These are phyloP conservation scores for Talaromyces ruber DNA, from an alignment of 495 filamentous ascomycete species.

Conservation along the genomic window DNA sequence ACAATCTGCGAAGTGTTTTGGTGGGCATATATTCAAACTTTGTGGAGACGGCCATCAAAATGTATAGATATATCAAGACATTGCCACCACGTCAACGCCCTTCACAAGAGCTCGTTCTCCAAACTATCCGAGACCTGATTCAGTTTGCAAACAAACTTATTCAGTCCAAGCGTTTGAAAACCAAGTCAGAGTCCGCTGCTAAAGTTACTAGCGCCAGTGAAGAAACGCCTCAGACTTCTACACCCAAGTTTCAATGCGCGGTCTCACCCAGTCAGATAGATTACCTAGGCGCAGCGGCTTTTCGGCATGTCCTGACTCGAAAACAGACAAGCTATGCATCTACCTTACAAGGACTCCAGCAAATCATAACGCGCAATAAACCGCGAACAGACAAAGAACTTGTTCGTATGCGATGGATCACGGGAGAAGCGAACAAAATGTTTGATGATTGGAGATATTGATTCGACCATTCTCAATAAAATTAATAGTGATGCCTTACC, in stretches of 20 bases:
- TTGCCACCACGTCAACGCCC: slow-evolving; percentile 49
- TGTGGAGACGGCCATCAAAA: slow-evolving; percentile 68
- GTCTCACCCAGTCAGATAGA: slow-evolving; percentile 57
- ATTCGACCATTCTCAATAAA: neutral
- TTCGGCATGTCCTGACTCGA: slow-evolving; percentile 50
- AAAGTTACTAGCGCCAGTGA: neutral
- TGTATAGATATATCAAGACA: slow-evolving; percentile 67
- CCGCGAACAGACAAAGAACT: slow-evolving; percentile 20
- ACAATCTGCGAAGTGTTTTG: slow-evolving; percentile 58
- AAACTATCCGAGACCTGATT: slow-evolving; percentile 57
- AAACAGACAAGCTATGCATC: slow-evolving; percentile 60
- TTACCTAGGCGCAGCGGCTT: slow-evolving; percentile 62
- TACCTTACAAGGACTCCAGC: slow-evolving; percentile 55
- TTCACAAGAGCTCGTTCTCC: slow-evolving; percentile 44
- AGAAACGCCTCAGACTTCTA: neutral
- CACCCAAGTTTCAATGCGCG: slow-evolving; percentile 39
- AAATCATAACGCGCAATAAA: slow-evolving; percentile 23
- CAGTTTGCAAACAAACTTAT: slow-evolving; percentile 58
- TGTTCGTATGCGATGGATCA: slow-evolving; percentile 21
- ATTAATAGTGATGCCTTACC: neutral
- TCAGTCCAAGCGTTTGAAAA: slow-evolving; percentile 46
- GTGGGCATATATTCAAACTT: slow-evolving; percentile 68
- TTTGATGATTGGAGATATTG: slow-evolving; percentile 37
- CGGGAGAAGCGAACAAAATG: slow-evolving; percentile 21
- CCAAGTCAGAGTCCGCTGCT: slow-evolving; percentile 11